Percentiles rank a stretch among this genome's conserved stretches.
Conservation (phyloP, 805 yeast genomes). For the Yarrowia sp. region DNA sequence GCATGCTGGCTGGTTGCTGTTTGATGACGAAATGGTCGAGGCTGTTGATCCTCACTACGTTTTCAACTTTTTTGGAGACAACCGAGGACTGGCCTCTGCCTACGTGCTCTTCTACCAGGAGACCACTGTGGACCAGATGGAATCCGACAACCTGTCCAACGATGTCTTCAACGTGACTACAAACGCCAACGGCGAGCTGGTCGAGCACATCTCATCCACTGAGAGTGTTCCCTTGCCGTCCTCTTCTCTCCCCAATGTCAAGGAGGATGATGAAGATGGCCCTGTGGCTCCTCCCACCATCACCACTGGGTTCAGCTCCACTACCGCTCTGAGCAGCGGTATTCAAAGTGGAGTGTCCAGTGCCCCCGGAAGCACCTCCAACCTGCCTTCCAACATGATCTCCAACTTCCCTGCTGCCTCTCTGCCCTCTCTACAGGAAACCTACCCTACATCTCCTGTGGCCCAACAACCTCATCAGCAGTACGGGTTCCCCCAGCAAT, state of each 20-base stretch:
- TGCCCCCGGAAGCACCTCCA: background rate
- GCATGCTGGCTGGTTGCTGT: conserved; percentile 81
- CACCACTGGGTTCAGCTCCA: conserved; percentile 12
- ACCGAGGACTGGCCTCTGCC: conserved; percentile 85
- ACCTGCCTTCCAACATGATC: background rate
- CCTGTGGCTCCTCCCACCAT: background rate
- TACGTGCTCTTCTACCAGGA: conserved; percentile 81
- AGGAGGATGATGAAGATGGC: conserved; percentile 12
- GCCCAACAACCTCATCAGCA: conserved; percentile 3
- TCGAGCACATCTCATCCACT: conserved; percentile 10
- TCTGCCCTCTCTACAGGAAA: conserved; percentile 1
- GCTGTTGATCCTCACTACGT: conserved; percentile 80
- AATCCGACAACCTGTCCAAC: conserved; percentile 21
- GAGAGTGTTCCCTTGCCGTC: conserved; percentile 20
- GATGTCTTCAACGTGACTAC: conserved; percentile 22
- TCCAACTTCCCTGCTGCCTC: background rate
- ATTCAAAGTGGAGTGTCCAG: conserved; percentile 13
- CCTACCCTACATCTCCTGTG: background rate
- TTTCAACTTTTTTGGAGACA: conserved; percentile 81
- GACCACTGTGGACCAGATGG: conserved; percentile 34
- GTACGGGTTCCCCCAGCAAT: conserved; percentile 10
- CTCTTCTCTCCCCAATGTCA: conserved; percentile 14
- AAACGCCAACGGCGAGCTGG: conserved; percentile 9
- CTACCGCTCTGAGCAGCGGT: conserved; percentile 2
- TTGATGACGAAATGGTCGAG: conserved; percentile 95